Evolutionary conservation across 352 stramenopile species (phyloP), one percentile per base, ranked within the genome.

Genomic region (Phytopythium kandeliae): DNA sequence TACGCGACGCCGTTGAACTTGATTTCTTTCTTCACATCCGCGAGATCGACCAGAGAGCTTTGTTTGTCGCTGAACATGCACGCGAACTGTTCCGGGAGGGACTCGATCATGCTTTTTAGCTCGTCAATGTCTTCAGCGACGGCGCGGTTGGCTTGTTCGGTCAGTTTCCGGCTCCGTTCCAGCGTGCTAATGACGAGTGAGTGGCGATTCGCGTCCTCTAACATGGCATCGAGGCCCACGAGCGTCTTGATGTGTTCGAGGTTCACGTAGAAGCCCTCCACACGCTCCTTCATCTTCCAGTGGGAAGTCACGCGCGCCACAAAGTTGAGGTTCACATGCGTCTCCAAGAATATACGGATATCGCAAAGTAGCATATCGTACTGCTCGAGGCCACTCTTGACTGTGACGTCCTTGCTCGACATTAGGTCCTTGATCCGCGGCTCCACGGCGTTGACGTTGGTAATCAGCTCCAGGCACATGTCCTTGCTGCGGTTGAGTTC

Each of bases 391-490:
- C 19, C 46, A 5, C 12, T 22, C 33, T 26, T 51, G 31, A 33
- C 38, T 8, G 46, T 28, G 25, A 54, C 40, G 30, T 48, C 40
- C 30, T 66, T 19, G 28, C 49, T 21, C 25, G 46, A 16, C 24
- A 48, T 1, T 37, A 55, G 22, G 36, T 11, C 26, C 38, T 54
- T 9, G 47, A 58, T 45, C 17, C 51, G 43, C 19, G 36, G 43
- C 34, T 53, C 28, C 4, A 66, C 17, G 15, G 13, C n/a, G 3
- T 26, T n/a, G 15, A 66, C 13, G 16, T 25, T 45, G 3, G 38
- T 21, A 28, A 62, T 48, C 16, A 66, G 45, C 7, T 54, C 49
- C 26, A 55, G n/a, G 16, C 43, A 51, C 58, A 66, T 58, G 21
- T 54, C n/a, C 25, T 55, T 54, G 49, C 58, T 58, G 5, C 41